A percentile compares a stretch with the other conserved stretches of the same genome.
These are phyloP conservation scores for Flaveria floridana DNA, from an alignment of 140 eudicot species.

Conservation along the genomic window DNA sequence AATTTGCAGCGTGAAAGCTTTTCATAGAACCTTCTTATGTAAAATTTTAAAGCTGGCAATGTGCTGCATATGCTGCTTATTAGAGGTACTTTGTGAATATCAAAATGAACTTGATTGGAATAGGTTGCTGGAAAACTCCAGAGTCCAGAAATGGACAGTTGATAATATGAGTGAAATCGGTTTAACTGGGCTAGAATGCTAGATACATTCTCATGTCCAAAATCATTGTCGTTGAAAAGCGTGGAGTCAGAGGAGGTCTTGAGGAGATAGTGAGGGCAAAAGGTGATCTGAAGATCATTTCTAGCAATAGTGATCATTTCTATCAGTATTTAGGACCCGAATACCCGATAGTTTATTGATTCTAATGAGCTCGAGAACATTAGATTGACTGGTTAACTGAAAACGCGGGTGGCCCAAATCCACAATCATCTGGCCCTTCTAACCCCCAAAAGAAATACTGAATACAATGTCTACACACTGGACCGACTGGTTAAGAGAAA, in stretches of 20 bases:
- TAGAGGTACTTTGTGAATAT: background rate
- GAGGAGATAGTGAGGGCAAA: conserved; percentile 29
- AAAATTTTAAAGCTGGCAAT: background rate
- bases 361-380: conserved; percentile 21
- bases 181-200: conserved; percentile 18
- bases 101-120: background rate
- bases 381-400: conserved; percentile 36
- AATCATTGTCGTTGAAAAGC: conserved; percentile 28
- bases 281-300: background rate
- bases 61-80: background rate
- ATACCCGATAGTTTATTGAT: conserved; percentile 36
- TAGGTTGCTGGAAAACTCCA: background rate
- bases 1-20: no score
- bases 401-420: conserved; percentile 38
- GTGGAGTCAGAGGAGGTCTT: conserved; percentile 33
- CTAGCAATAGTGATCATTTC: conserved; percentile 36
- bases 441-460: conserved; percentile 59
- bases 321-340: conserved; percentile 7
- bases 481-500: conserved; percentile 23
- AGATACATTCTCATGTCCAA: conserved; percentile 35
- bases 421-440: conserved; percentile 36
- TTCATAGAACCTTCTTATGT: background rate
- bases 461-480: conserved; percentile 29
- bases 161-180: no score
- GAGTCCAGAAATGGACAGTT: conserved; percentile 32